Evolutionary conservation across 2,329 filamentous ascomycete genomes (phyloP).

Genomic region (Periconia sp.): DNA sequence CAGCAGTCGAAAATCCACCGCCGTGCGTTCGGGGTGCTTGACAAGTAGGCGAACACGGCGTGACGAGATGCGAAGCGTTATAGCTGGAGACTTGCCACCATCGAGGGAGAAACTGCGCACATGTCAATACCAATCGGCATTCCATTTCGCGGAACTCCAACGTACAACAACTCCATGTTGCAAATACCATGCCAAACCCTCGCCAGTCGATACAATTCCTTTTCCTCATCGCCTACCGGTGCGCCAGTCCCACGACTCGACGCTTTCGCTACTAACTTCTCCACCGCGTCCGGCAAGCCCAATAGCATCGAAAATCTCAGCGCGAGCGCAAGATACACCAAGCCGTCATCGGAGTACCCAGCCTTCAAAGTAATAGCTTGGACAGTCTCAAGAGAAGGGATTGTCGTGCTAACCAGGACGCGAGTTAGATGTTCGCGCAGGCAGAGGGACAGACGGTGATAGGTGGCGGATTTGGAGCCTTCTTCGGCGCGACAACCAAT

Average conservation of each 20-base stretch:
- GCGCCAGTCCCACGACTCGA: not conserved
- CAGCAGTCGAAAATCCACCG: constrained; percentile 55
- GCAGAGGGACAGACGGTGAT: constrained; percentile 34
- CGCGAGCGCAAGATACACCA: constrained; percentile 53
- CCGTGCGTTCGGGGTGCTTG: constrained; percentile 46
- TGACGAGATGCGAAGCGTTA: constrained; percentile 38
- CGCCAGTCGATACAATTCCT: constrained; percentile 36
- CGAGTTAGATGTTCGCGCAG: constrained; percentile 49
- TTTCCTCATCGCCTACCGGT: constrained; percentile 22
- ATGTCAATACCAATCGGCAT: not conserved
- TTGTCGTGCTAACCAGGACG: constrained; percentile 45
- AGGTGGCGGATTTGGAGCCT: constrained; percentile 44
- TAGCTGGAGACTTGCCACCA: constrained; percentile 48
- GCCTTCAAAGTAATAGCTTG: constrained; percentile 57
- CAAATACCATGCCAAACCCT: constrained; percentile 57
- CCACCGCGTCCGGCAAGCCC: constrained; percentile 43
- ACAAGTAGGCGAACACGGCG: constrained; percentile 52
- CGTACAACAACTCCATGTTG: constrained; percentile 52
- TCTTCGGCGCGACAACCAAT: constrained; percentile 54
- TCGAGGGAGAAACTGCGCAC: constrained; percentile 46
- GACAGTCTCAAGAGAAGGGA: constrained; percentile 51
- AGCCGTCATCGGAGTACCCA: constrained; percentile 56
- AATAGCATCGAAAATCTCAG: constrained; percentile 55
- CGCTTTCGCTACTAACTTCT: constrained; percentile 43
- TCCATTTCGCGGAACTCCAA: not conserved